A percentile compares a stretch with the other conserved stretches of the same genome.
phyloP scores from a whole-genome alignment of 2,329 filamentous ascomycete genomes.

The Venturiaceae sp. region DNA sequence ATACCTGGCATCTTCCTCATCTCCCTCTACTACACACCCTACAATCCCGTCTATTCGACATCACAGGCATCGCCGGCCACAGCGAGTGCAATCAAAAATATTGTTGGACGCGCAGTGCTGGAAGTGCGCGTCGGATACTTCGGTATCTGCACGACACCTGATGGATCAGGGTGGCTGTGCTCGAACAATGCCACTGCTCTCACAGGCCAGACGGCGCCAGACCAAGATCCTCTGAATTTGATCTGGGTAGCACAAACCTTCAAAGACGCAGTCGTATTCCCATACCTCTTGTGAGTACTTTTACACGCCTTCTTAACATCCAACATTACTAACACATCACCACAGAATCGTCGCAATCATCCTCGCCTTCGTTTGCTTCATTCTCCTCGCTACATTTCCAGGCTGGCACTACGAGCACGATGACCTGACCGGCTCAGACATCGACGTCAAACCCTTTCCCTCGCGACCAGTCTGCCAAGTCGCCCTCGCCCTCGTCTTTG shows the following conservation, averaged over 20 bases:
- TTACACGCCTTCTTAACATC: neutral
- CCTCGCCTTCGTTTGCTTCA: slow-evolving; percentile 90
- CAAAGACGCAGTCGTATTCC: slow-evolving; percentile 97
- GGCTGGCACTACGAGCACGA: slow-evolving; percentile 93
- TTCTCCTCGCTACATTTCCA: slow-evolving; percentile 91
- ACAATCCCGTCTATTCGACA: slow-evolving; percentile 71
- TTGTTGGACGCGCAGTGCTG: slow-evolving; percentile 73
- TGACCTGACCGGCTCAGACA: slow-evolving; percentile 63
- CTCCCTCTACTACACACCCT: slow-evolving; percentile 90
- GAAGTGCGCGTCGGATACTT: slow-evolving; percentile 96
- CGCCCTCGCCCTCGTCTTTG: slow-evolving; percentile 83
- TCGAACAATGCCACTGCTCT: slow-evolving; percentile 94
- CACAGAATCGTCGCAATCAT: slow-evolving; percentile 89
- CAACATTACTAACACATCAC: slow-evolving; percentile 9
- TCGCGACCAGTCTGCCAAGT: slow-evolving; percentile 87
- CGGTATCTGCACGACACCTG: slow-evolving; percentile 89
- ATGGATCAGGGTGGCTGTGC: slow-evolving; percentile 86
- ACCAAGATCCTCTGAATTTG: slow-evolving; percentile 92
- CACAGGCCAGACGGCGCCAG: slow-evolving; percentile 77
- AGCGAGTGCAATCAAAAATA: slow-evolving; percentile 76
- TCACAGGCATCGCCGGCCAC: slow-evolving; percentile 87
- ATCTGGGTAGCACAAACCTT: slow-evolving; percentile 97
- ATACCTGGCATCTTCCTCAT: slow-evolving; percentile 96
- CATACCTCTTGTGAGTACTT: slow-evolving; percentile 72
- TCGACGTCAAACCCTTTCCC: slow-evolving; percentile 90